A percentile compares a stretch with the other conserved stretches of the same genome.
These are phyloP conservation scores for Xylariaceae sp. DNA, from an alignment of 2,329 filamentous ascomycete species.

Conservation along the genomic window DNA sequence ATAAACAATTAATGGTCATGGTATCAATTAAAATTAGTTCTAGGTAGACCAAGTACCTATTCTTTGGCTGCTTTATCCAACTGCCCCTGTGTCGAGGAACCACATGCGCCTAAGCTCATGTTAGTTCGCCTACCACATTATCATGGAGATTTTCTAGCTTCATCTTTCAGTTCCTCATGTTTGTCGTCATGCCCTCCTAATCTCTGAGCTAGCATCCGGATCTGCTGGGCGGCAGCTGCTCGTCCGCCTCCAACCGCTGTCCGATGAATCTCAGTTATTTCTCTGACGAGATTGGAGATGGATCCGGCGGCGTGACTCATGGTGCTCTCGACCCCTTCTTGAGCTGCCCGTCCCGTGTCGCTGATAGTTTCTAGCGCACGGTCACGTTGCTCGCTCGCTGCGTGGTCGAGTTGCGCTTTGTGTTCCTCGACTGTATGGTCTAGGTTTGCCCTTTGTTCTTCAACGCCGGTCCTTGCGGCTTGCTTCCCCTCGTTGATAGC, in stretches of 20 bases:
- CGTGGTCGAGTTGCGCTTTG: neutral
- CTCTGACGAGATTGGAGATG: constrained; percentile 6
- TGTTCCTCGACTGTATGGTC: neutral
- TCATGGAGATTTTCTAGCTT: too few species aligned
- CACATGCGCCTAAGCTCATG: neutral
- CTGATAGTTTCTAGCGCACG: constrained; percentile 8
- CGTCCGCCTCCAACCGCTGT: constrained; percentile 15
- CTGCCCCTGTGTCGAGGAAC: neutral
- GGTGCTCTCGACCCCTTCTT: constrained; percentile 14
- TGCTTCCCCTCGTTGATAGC: constrained; percentile 21
- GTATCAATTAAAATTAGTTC: constrained; percentile 18
- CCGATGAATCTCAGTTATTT: constrained; percentile 25
- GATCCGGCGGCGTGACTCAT: constrained; percentile 11
- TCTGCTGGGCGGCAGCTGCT: constrained; percentile 22
- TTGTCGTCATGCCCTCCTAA: constrained; percentile 18
- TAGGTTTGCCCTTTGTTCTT: neutral
- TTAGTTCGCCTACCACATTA: too few species aligned
- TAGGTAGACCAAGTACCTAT: neutral
- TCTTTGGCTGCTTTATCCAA: neutral
- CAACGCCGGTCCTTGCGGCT: constrained; percentile 8
- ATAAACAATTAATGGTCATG: neutral
- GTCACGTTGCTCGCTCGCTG: constrained; percentile 13
- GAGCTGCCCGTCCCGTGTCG: constrained; percentile 14
- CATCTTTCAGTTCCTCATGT: constrained; percentile 15
- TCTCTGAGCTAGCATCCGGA: constrained; percentile 20